Evolutionary conservation across 1,284 basidiomycete genomes (phyloP).

Genomic region (Rhodofomes roseus): DNA sequence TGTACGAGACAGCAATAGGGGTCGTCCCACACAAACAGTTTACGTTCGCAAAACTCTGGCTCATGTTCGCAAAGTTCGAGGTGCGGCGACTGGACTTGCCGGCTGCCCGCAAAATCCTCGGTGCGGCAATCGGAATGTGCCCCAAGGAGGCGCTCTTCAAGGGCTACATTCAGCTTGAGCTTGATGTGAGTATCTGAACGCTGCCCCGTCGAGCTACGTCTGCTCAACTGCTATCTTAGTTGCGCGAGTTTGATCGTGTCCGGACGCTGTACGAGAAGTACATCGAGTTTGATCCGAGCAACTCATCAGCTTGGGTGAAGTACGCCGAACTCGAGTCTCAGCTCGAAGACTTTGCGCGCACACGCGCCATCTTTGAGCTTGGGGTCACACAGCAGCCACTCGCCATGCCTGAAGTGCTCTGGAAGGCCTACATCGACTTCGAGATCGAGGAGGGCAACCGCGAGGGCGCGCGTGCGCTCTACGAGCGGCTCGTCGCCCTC

Average conservation of each 20-base stretch:
- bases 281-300: slow-evolving; percentile 88
- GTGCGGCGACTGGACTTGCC: slow-evolving; percentile 80
- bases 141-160: slow-evolving; percentile 95
- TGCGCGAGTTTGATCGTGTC: slow-evolving; percentile 94
- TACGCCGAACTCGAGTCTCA: slow-evolving; percentile 94
- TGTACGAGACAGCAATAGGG: slow-evolving; percentile 76
- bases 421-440: slow-evolving; percentile 98
- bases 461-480: slow-evolving; percentile 80
- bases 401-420: slow-evolving; percentile 98
- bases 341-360: slow-evolving; percentile 88
- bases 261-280: slow-evolving; percentile 94
- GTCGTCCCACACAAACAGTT: slow-evolving; percentile 95
- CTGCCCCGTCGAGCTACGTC: not conserved
- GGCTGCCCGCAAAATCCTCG: slow-evolving; percentile 88
- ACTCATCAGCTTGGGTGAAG: slow-evolving; percentile 94
- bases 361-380: slow-evolving; percentile 94
- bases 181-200: slow-evolving; percentile 53
- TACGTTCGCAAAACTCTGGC: slow-evolving; percentile 96
- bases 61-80: slow-evolving; percentile 91
- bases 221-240: slow-evolving; percentile 33
- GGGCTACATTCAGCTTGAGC: slow-evolving; percentile 91
- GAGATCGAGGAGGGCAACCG: slow-evolving; percentile 94
- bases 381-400: slow-evolving; percentile 88
- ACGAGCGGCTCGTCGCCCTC: slow-evolving; percentile 83
- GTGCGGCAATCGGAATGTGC: slow-evolving; percentile 91